Evolutionary conservation across 345 rosid genomes (phyloP).

Genomic region (Camelina sativa): DNA sequence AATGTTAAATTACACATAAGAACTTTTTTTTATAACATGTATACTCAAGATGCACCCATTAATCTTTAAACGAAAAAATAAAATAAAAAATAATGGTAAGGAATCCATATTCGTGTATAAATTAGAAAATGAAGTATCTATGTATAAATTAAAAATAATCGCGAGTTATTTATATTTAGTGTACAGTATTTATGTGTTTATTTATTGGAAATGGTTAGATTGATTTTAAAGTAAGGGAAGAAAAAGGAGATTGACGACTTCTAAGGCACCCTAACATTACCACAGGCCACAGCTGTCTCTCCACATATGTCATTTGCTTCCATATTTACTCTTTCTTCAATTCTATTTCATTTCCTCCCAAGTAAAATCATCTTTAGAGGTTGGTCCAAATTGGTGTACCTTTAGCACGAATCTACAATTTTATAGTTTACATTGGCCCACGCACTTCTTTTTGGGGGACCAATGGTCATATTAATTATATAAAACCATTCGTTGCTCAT

Average conservation of each 20-base stretch:
- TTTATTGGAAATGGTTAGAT: conserved; percentile 20
- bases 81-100: not conserved
- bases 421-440: conserved; percentile 32
- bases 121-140: no score
- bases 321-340: conserved; percentile 35
- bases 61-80: not conserved
- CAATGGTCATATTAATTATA: not conserved
- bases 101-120: conserved; percentile 6
- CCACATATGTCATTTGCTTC: conserved; percentile 30
- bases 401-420: conserved; percentile 25
- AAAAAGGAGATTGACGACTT: conserved; percentile 35
- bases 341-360: not conserved
- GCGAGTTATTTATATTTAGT: not conserved
- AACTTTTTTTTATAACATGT: no score
- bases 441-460: conserved; percentile 24
- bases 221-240: conserved; percentile 42
- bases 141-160: not conserved
- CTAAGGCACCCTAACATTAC: conserved; percentile 44
- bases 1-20: not conserved
- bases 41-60: not conserved
- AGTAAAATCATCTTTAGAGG: conserved; percentile 25
- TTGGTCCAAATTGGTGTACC: conserved; percentile 36
- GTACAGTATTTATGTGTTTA: conserved; percentile 2
- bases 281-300: conserved; percentile 31
- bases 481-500: not conserved